Percentiles rank a stretch among this genome's conserved stretches.
These are phyloP conservation scores for Aquilaria agallochum DNA, from an alignment of 441 rosid genomes.

Conservation along the genomic window DNA sequence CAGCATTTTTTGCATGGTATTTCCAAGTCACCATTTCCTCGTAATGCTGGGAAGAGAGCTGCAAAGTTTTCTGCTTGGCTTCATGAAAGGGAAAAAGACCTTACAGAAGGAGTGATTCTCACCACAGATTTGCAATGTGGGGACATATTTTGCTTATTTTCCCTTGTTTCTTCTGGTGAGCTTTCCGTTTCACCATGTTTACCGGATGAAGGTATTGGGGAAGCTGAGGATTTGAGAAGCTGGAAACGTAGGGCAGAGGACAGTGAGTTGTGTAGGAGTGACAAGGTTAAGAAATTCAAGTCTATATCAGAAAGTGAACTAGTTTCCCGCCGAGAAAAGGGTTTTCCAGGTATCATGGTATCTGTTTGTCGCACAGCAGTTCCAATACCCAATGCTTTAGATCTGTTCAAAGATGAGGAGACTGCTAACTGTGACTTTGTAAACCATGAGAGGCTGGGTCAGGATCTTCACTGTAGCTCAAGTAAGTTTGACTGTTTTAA, in stretches of 20 bases:
- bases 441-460: slow-evolving; percentile 31
- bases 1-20: slow-evolving; percentile 73
- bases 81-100: slow-evolving; percentile 51
- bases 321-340: slow-evolving; percentile 84
- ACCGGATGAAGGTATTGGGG: slow-evolving; percentile 94
- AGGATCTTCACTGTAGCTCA: slow-evolving; percentile 23
- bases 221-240: slow-evolving; percentile 81
- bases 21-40: slow-evolving; percentile 79
- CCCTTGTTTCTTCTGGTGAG: slow-evolving; percentile 78
- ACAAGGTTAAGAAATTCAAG: slow-evolving; percentile 63
- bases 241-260: slow-evolving; percentile 69
- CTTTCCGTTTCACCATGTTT: slow-evolving; percentile 58
- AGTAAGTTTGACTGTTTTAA: slow-evolving; percentile 33
- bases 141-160: slow-evolving; percentile 73
- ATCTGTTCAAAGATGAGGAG: slow-evolving; percentile 45
- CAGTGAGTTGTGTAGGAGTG: slow-evolving; percentile 43
- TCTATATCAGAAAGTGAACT: slow-evolving; percentile 68
- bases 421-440: slow-evolving; percentile 24
- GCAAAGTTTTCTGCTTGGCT: slow-evolving; percentile 80
- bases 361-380: slow-evolving; percentile 47
- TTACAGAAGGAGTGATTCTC: slow-evolving; percentile 53
- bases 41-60: slow-evolving; percentile 81
- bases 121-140: slow-evolving; percentile 89
- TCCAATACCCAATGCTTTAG: slow-evolving; percentile 39
- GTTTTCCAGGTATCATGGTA: slow-evolving; percentile 84